Evolutionary conservation across 108 stramenopile species (phyloP).

Genomic region (Nannochloropsis oceanica): DNA sequence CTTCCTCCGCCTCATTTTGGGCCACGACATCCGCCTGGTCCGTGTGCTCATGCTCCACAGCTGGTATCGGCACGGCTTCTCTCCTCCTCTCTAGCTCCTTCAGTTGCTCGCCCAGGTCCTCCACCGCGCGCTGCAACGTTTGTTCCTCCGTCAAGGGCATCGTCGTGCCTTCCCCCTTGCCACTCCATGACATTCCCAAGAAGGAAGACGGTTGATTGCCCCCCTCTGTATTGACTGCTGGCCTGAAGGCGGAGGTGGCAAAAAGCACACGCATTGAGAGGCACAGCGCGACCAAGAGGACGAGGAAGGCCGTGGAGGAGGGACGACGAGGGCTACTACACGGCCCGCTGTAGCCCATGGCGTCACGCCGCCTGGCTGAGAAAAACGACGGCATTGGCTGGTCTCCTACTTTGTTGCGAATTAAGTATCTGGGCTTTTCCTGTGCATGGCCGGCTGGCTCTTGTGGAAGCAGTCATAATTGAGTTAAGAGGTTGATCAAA

Average conservation of each 20-base stretch:
- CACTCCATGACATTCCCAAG: not conserved
- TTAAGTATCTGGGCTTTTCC: too few species aligned
- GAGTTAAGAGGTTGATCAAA: too few species aligned
- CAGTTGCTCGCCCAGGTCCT: not conserved
- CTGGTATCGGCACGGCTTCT: not conserved
- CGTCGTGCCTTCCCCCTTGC: not conserved
- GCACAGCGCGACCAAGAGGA: not conserved
- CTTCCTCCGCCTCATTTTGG: not conserved
- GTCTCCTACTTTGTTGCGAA: too few species aligned
- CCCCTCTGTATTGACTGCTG: not conserved
- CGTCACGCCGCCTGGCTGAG: not conserved
- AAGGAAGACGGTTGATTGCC: not conserved
- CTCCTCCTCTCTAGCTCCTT: not conserved
- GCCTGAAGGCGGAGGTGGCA: not conserved
- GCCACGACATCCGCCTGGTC: not conserved
- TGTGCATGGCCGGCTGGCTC: too few species aligned
- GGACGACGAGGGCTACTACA: not conserved
- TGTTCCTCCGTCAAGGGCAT: not conserved
- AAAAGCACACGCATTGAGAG: not conserved
- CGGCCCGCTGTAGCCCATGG: not conserved
- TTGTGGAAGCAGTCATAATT: too few species aligned
- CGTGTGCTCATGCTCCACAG: not conserved
- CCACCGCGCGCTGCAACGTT: not conserved
- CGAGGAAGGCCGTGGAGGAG: not conserved
- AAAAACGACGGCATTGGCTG: not conserved